A percentile compares a stretch with the other conserved stretches of the same genome.
Conservation (phyloP, 176 grass and related monocot genomes). For the Zea luxurians region DNA sequence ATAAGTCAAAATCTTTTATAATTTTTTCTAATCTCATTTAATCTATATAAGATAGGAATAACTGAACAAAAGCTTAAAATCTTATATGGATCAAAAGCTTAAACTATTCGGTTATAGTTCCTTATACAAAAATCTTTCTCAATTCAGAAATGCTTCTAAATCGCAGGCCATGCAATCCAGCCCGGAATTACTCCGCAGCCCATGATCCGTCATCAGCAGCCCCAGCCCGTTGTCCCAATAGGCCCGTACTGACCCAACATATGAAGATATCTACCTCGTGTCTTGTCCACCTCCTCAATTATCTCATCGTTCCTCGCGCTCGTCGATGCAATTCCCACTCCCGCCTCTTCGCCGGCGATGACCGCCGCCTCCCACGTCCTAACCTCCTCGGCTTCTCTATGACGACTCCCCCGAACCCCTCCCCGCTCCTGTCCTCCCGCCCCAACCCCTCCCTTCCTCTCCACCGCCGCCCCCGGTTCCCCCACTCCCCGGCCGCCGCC, state of each 20-base stretch:
- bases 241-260: slow-evolving; percentile 4
- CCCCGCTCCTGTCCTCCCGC: slow-evolving; percentile 32
- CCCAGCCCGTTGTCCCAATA: neutral
- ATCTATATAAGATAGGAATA: too few species aligned
- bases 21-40: too few species aligned
- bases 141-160: neutral
- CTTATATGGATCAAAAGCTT: neutral
- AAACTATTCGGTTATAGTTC: neutral
- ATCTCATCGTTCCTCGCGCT: slow-evolving; percentile 10
- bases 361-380: slow-evolving; percentile 23
- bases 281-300: neutral
- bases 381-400: slow-evolving; percentile 38
- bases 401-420: slow-evolving; percentile 49
- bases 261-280: slow-evolving; percentile 29
- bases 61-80: too few species aligned
- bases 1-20: too few species aligned
- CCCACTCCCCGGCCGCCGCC: slow-evolving; percentile 43
- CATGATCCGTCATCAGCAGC: neutral
- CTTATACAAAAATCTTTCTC: neutral
- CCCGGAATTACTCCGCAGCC: neutral
- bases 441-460: slow-evolving; percentile 25
- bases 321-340: neutral
- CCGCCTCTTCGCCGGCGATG: slow-evolving; percentile 39
- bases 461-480: slow-evolving; percentile 5
- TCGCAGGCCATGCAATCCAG: slow-evolving; percentile 9